Conservation (phyloP, 345 rosid genomes). For the Odontarrhena argentea region DNA sequence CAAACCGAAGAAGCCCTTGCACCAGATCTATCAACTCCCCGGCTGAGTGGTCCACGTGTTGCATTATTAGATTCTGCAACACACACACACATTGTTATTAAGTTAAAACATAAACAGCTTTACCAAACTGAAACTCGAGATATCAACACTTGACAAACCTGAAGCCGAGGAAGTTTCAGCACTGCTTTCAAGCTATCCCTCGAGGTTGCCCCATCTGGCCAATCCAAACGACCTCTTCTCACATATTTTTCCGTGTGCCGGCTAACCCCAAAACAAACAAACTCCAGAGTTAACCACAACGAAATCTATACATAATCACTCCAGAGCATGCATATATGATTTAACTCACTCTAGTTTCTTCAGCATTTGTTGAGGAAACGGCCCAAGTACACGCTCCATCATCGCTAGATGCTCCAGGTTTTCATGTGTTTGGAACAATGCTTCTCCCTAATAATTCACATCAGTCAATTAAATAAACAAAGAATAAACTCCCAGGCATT, state of each 20-base stretch:
- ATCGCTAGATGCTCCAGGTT: slow-evolving; percentile 90
- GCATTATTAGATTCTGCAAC: slow-evolving; percentile 77
- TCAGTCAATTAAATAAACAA: not conserved
- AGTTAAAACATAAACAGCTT: not conserved
- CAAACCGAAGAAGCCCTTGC: slow-evolving; percentile 72
- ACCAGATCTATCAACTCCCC: slow-evolving; percentile 77
- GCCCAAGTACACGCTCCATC: slow-evolving; percentile 90
- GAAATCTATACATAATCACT: not conserved
- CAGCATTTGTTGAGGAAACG: slow-evolving; percentile 68
- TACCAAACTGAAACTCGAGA: not conserved
- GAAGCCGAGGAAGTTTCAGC: slow-evolving; percentile 70
- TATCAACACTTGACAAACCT: slow-evolving; percentile 48
- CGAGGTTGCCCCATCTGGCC: slow-evolving; percentile 89
- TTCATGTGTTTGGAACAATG: slow-evolving; percentile 90
- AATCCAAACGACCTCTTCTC: slow-evolving; percentile 78
- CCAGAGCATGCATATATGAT: slow-evolving; percentile 2
- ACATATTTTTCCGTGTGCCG: slow-evolving; percentile 81
- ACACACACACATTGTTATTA: not conserved
- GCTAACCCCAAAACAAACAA: slow-evolving; percentile 38
- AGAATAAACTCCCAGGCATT: not conserved
- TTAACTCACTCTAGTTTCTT: slow-evolving; percentile 72
- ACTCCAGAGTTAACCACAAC: slow-evolving; percentile 15
- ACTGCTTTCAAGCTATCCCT: slow-evolving; percentile 85
- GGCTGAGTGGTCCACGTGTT: slow-evolving; percentile 85
- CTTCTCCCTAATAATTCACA: slow-evolving; percentile 65